Percentiles rank a stretch among this genome's conserved stretches.
Evolutionary conservation across 1,284 basidiomycete species (phyloP).

Genomic region (Fomitiporia mediterranea): DNA sequence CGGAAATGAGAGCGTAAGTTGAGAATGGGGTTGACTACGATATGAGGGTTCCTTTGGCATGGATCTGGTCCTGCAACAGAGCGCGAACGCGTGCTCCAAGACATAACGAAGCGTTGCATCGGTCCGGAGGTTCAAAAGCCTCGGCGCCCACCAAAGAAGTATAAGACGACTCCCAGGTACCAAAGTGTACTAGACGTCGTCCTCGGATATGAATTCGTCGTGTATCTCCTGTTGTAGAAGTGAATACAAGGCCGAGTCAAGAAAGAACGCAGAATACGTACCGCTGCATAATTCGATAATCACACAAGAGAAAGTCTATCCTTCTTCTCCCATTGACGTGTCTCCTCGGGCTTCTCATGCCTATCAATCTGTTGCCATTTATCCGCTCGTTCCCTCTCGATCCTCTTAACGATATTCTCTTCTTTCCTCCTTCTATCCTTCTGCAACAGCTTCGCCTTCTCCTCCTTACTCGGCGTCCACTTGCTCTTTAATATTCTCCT

Average conservation of each 20-base stretch:
- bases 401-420: conserved; percentile 35
- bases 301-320: conserved; percentile 12
- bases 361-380: conserved; percentile 11
- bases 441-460: conserved; percentile 48
- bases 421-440: conserved; percentile 50
- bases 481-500: conserved; percentile 78
- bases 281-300: background rate
- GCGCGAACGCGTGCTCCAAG: background rate
- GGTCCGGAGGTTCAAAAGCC: background rate
- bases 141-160: background rate
- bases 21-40: background rate
- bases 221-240: background rate
- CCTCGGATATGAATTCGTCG: background rate
- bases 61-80: background rate
- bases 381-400: conserved; percentile 40
- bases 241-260: background rate
- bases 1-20: no score
- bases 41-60: background rate
- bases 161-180: background rate
- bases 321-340: background rate
- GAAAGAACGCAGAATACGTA: background rate
- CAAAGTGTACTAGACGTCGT: background rate
- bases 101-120: background rate
- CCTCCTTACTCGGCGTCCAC: conserved; percentile 65
- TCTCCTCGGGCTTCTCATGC: background rate